Evolutionary conservation across 768 basidiomycete genomes (phyloP), one percentile per base, ranked within the genome.

Genomic region (Phaeotremella skinneri): DNA sequence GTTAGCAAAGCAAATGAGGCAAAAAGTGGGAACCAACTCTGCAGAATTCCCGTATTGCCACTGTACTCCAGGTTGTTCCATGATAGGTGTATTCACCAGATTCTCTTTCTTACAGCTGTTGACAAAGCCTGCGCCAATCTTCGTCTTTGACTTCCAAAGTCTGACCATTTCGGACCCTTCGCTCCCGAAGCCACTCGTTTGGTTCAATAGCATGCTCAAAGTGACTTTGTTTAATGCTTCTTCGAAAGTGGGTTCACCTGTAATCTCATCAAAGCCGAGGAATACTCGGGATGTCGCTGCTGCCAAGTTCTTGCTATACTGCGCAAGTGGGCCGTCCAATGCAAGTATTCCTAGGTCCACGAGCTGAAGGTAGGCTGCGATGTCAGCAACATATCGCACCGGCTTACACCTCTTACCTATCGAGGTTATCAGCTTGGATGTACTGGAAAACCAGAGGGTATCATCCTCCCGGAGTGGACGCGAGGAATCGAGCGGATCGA

Each of bases 21-120:
- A 32, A 30, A 31, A 59, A 41, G 42, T 14, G 7, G 17, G 39
- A 6, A 37, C 31, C 16, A n/a, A 64, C 63, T 74, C 73, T 16
- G 64, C 64, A 9, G 56, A 53, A 52, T 74, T 74, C 4, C 73
- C 73, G 31, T 74, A 74, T 34, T 72, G 58, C 53, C 59, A 74
- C 2, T 53, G 50, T 17, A 54, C 59, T 0, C 70, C 73, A 1
- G 68, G 66, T 4, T 58, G 47, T 25, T 67, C 52, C 27, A 59
- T 58, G 31, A 68, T 60, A 2, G 73, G 73, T 0, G 68, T 72
- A 54, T 67, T 37, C 37, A 74, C 52, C 37, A 74, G 67, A 48
- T 74, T 74, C 25, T 66, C 66, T 67, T 68, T 52, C 56, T 74
- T 68, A 55, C 73, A 72, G n/a, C 51, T 55, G 48, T 74, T 74